These are phyloP conservation scores for Coniochaeta prunicola DNA, from an alignment of 2,329 filamentous ascomycete genomes.

Conservation along the genomic window DNA sequence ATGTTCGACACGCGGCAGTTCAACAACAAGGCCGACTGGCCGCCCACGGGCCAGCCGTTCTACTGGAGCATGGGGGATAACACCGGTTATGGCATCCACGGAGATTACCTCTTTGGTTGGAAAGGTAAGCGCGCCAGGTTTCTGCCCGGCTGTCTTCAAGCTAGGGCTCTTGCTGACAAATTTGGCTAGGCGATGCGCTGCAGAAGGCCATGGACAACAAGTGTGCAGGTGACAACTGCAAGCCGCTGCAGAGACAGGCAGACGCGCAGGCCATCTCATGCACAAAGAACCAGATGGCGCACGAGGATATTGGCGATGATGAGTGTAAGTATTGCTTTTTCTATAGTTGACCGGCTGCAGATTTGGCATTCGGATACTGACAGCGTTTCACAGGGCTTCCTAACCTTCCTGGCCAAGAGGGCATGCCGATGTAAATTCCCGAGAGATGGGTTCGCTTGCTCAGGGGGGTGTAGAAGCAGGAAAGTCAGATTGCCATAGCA, in stretches of 20 bases:
- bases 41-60: slow-evolving; percentile 24
- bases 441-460: background rate
- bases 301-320: slow-evolving; percentile 13
- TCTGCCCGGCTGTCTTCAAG: no score
- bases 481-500: background rate
- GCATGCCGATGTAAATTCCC: background rate
- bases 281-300: slow-evolving; percentile 13
- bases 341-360: background rate
- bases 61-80: slow-evolving; percentile 16
- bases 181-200: slow-evolving; percentile 12
- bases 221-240: slow-evolving; percentile 14
- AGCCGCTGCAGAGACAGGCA: slow-evolving; percentile 12
- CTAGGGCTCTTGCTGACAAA: background rate
- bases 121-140: slow-evolving; percentile 7
- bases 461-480: background rate
- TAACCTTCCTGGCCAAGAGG: background rate
- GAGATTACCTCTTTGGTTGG: slow-evolving; percentile 17
- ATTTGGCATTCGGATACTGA: background rate
- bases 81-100: slow-evolving; percentile 15
- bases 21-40: slow-evolving; percentile 27
- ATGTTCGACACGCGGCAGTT: slow-evolving; percentile 18
- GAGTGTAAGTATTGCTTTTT: background rate
- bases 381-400: background rate
- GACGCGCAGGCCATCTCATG: slow-evolving; percentile 13
- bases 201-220: slow-evolving; percentile 11